Evolutionary conservation across 108 stramenopile species (phyloP), one percentile per base, ranked within the genome.

Genomic region (Schizochytrium sp.): DNA sequence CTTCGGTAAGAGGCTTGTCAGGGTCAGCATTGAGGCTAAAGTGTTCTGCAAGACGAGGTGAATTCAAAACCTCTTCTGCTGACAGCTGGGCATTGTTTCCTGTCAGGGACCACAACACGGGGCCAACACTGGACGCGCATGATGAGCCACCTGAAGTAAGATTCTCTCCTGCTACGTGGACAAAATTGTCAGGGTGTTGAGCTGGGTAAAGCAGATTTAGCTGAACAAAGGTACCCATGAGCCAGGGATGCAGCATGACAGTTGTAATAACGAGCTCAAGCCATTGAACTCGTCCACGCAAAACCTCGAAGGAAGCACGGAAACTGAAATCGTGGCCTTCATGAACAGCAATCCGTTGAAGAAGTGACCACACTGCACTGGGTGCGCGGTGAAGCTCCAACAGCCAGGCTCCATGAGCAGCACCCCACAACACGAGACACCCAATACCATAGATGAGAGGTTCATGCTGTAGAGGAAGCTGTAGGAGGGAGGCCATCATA

Each of bases 401-500:
- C 64, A 44, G 64, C 64, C 64, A 69, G 15, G 55, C 50, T 53
- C 50, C 28, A 49, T 83, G 45, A n/a, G 45, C 76, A 3, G 28
- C 28, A 5, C 38, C 40, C 45, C 76, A 83, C 8, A 83, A 53
- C 15, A 83, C 76, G 4, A 42, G 50, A 55, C 19, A 83, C 12
- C 76, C 76, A 83, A 83, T 49, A 40, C 76, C 76, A 1, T 38
- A 83, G 50, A 83, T 55, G 47, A 83, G 76, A 47, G 76, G 76
- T n/a, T 83, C 76, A 50, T 83, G 76, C 50, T 49, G 47, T 7
- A 83, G 10, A 8, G 76, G 76, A 56, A 83, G 47, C 7, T 83
- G 76, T 38, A 83, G 15, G 0, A 83, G 76, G 0, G 76, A 49
- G 28, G 55, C 76, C n/a, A 55, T 17, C 45, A 55, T 55, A 17